Base-by-base conservation (phyloP, 371 early-diverging fungal genomes). In the Synchytrium microbalum region DNA sequence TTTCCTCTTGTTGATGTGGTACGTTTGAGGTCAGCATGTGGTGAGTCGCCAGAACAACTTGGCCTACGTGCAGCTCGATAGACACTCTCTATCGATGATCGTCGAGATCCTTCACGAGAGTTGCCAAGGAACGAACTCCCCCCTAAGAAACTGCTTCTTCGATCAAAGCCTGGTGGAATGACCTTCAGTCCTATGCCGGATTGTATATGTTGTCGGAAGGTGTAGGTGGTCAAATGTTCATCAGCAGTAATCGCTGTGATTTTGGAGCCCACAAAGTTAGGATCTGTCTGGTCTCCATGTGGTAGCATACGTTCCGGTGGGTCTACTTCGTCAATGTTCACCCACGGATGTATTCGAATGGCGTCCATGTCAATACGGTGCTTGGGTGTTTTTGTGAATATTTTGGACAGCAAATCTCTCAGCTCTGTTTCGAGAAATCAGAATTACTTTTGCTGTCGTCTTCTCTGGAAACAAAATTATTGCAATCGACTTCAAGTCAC, bases 351-450 rank as follows among this genome's bases (percentile, higher is more conserved):
- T 10, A 30, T 30, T 29, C 82, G 68, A 2, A 82, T 32, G 1
- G 70, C 77, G 59, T 75, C 76, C 75, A 82, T 80, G 59, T 67
- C 72, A 24, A 72, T 72, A 26, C 82, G 71, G 19, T 62, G 28
- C 24, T 65, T 65, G 1, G 80, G 80, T 61, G 80, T 76, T 53
- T 70, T 79, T 51, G 75, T 72, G 28, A 82, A 70, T n/a, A 82
- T 78, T 59, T 71, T 72, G 14, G 53, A 31, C 8, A 80, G 63
- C 19, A 82, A 66, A 2, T 67, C 59, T 52, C 64, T 58, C 23
- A 82, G 69, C 13, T 78, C 77, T 73, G 61, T 23, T n/a, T 29
- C 29, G 14, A 23, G 52, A 66, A n/a, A n/a, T n/a, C n/a, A n/a
- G n/a, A n/a, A n/a, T n/a, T n/a, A n/a, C n/a, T n/a, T n/a, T n/a